Base-by-base conservation (phyloP, 306 rosid genomes). In the Vigna reflexopilosa region DNA sequence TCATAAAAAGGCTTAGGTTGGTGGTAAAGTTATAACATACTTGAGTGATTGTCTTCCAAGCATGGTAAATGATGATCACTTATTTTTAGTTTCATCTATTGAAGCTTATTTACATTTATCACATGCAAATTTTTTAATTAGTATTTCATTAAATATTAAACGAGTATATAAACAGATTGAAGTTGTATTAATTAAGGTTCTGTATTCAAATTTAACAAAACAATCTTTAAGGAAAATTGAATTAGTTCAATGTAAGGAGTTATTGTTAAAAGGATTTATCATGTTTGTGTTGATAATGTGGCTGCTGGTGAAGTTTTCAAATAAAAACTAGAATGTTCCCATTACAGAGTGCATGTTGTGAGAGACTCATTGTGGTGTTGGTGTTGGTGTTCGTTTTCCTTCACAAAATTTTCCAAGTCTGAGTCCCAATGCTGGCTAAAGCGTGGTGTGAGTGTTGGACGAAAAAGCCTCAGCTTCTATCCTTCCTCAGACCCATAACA, bases 401-500 rank as follows among this genome's bases (percentile, higher is more conserved):
- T 26, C 56, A 32, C 63, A 57, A 44, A 26, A 10, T 0, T 61
- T 26, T 9, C 10, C 17, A 12, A 8, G 4, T 74, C 1, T 8
- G 15, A 42, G 5, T 75, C 14, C 30, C 59, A 24, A 83, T 88
- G 85, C 11, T 50, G 40, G 14, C 16, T 83, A 86, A 48, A 32
- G 67, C 22, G 24, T 49, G 75, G 15, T 24, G 86, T 42, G 12
- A 9, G 3, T 42, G 47, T 81, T 32, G 62, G 66, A 68, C 28
- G 76, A 85, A 22, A 42, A 83, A 47, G 66, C 36, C 73, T 61
- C 78, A 68, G 58, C 1, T 66, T 20, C 45, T 44, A 5, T 67
- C 75, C 73, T 61, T 84, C 17, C 70, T 70, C 26, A 78, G 86
- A 82, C 44, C 76, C 68, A 68, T 77, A 20, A 34, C 87, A 49